Percentiles rank a stretch among this genome's conserved stretches.
Evolutionary conservation across 1,139 yeast genomes (phyloP).

Genomic region (Scheffersomyces quercinus): DNA sequence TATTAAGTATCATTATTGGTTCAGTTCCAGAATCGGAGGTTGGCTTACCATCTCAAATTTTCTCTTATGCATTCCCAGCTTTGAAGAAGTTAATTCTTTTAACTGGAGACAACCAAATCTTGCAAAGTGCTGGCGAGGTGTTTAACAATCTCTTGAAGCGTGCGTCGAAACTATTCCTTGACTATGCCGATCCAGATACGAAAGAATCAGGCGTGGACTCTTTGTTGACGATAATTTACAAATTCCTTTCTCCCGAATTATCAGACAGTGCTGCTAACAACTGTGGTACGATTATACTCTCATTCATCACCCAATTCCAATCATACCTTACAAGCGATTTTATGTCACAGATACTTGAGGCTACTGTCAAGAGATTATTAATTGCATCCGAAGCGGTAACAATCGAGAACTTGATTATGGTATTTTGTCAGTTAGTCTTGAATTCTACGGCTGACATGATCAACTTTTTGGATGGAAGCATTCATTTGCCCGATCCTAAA

Average conservation of each 20-base stretch:
- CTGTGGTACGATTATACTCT: conserved; percentile 67
- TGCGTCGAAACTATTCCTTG: conserved; percentile 45
- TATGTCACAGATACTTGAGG: conserved; percentile 63
- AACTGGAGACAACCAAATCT: conserved; percentile 74
- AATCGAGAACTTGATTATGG: conserved; percentile 72
- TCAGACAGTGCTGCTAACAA: conserved; percentile 80
- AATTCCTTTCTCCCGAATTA: conserved; percentile 67
- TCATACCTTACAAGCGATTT: conserved; percentile 47
- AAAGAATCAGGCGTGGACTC: conserved; percentile 53
- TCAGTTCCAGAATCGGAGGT: conserved; percentile 41
- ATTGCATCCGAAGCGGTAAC: conserved; percentile 70
- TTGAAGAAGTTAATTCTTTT: conserved; percentile 51
- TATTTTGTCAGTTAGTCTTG: conserved; percentile 71
- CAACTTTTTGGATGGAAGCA: conserved; percentile 50
- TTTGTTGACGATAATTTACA: conserved; percentile 63
- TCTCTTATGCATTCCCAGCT: conserved; percentile 51
- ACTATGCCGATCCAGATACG: conserved; percentile 37
- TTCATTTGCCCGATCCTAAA: conserved; percentile 31
- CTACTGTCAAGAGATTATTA: conserved; percentile 67
- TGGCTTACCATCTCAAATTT: conserved; percentile 49
- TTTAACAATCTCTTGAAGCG: conserved; percentile 62
- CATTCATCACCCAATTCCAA: conserved; percentile 63
- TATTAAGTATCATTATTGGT: conserved; percentile 58
- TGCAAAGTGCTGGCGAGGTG: conserved; percentile 78
- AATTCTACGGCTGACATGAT: conserved; percentile 63